Percentiles rank a stretch among this genome's conserved stretches.
Evolutionary conservation across 805 yeast species (phyloP).

Genomic region (Suhomyces prunicola): DNA sequence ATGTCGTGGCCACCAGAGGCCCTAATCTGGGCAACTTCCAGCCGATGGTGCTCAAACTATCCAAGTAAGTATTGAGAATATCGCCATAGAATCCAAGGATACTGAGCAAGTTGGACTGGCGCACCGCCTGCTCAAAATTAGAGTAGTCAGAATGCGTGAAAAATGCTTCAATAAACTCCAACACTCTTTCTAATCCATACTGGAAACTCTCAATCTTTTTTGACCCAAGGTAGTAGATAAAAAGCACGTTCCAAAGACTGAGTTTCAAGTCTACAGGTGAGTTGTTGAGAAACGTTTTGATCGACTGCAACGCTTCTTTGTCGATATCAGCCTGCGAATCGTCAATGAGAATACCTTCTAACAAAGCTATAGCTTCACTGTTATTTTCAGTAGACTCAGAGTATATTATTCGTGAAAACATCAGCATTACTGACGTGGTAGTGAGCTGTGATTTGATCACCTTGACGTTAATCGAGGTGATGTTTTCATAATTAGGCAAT

Average conservation of each 20-base stretch:
- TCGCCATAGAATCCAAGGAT: slow-evolving; percentile 54
- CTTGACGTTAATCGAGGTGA: slow-evolving; percentile 52
- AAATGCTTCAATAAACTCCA: slow-evolving; percentile 44
- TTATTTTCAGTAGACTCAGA: slow-evolving; percentile 25
- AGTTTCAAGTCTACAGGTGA: slow-evolving; percentile 67
- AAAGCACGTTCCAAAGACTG: slow-evolving; percentile 71
- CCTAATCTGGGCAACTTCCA: slow-evolving; percentile 31
- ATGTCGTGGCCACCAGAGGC: slow-evolving; percentile 6
- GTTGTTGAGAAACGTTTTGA: slow-evolving; percentile 55
- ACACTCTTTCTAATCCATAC: slow-evolving; percentile 49
- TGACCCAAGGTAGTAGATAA: slow-evolving; percentile 48
- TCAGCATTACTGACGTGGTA: slow-evolving; percentile 64
- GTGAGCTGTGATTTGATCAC: slow-evolving; percentile 61
- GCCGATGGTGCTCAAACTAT: slow-evolving; percentile 17
- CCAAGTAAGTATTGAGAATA: slow-evolving; percentile 39
- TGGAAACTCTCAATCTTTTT: slow-evolving; percentile 33
- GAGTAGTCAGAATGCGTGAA: slow-evolving; percentile 18
- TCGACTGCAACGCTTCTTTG: slow-evolving; percentile 38
- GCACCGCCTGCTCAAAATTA: slow-evolving; percentile 20
- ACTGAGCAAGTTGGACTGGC: slow-evolving; percentile 45
- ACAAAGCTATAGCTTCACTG: slow-evolving; percentile 33
- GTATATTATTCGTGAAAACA: slow-evolving; percentile 54
- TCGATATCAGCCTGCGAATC: slow-evolving; percentile 6
- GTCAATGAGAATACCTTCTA: slow-evolving; percentile 46
- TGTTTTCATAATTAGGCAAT: slow-evolving; percentile 56